Percentiles rank a stretch among this genome's conserved stretches.
Conservation (phyloP, 108 stramenopile genomes). For the Cyclotella choctawhatcheeana region DNA sequence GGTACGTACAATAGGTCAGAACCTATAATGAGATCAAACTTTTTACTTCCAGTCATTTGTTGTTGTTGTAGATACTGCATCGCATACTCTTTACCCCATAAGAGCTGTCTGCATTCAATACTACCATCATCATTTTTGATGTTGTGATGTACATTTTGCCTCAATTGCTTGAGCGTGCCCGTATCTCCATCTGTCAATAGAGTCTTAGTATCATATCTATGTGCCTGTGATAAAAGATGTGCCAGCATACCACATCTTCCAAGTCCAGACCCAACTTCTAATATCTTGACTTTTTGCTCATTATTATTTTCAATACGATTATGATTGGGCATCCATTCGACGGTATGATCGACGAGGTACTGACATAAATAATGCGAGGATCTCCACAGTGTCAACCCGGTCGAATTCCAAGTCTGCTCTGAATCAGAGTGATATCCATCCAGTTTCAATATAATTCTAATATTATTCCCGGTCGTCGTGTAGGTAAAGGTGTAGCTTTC, state of each 20-base stretch:
- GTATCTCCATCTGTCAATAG: constrained; percentile 75
- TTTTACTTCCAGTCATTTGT: not conserved
- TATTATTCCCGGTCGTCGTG: constrained; percentile 9
- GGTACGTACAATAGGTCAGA: constrained; percentile 37
- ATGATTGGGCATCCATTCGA: not conserved
- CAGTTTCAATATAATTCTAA: constrained; percentile 40
- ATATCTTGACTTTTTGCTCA: constrained; percentile 9
- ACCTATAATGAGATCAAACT: constrained; percentile 38
- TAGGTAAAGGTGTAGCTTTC: constrained; percentile 25
- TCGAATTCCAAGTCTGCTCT: constrained; percentile 66
- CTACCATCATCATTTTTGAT: not conserved
- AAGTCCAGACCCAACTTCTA: constrained; percentile 33
- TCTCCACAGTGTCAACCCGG: constrained; percentile 75
- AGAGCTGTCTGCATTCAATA: constrained; percentile 38
- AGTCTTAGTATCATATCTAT: constrained; percentile 19
- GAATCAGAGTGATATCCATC: constrained; percentile 56
- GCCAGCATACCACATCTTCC: constrained; percentile 60
- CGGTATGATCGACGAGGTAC: constrained; percentile 43
- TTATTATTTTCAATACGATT: not conserved
- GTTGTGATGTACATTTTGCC: constrained; percentile 55
- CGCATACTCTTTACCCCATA: constrained; percentile 46
- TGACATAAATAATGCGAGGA: constrained; percentile 64
- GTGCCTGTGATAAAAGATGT: constrained; percentile 30
- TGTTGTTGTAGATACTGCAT: constrained; percentile 23
- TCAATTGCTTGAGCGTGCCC: constrained; percentile 51